Percentiles rank a stretch among this genome's conserved stretches.
Conservation (phyloP, 768 basidiomycete genomes). For the Tulasnella sp. region DNA sequence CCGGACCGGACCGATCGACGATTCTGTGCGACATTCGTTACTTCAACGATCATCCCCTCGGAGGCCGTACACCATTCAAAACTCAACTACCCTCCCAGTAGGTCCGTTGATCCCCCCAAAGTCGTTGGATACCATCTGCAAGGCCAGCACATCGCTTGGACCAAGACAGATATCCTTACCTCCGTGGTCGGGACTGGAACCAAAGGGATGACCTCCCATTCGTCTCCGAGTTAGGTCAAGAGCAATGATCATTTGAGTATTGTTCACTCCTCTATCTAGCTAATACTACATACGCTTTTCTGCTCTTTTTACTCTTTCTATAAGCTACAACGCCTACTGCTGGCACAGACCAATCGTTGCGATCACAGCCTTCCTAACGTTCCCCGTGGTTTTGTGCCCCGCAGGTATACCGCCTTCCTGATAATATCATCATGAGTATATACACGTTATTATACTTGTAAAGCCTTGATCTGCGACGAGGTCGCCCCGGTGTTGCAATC, state of each 20-base stretch:
- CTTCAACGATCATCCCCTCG: not conserved
- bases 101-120: conserved; percentile 60
- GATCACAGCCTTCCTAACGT: conserved; percentile 77
- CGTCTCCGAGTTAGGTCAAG: conserved; percentile 51
- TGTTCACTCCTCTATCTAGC: not conserved
- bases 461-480: conserved; percentile 66
- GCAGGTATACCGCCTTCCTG: conserved; percentile 48
- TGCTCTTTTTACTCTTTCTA: not conserved
- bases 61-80: not conserved
- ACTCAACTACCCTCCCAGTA: conserved; percentile 33
- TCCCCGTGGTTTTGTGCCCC: conserved; percentile 71
- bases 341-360: conserved; percentile 58
- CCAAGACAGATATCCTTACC: conserved; percentile 72
- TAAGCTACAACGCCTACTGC: not conserved
- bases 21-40: too few relatives aligned
- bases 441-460: conserved; percentile 34
- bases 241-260: not conserved
- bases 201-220: conserved; percentile 65
- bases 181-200: conserved; percentile 81
- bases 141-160: conserved; percentile 68
- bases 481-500: conserved; percentile 82
- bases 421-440: not conserved
- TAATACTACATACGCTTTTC: not conserved
- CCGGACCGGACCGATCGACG: not conserved
- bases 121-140: conserved; percentile 58